Base-by-base conservation (phyloP, 306 rosid genomes). In the Sphenostylis stenocarpa region DNA sequence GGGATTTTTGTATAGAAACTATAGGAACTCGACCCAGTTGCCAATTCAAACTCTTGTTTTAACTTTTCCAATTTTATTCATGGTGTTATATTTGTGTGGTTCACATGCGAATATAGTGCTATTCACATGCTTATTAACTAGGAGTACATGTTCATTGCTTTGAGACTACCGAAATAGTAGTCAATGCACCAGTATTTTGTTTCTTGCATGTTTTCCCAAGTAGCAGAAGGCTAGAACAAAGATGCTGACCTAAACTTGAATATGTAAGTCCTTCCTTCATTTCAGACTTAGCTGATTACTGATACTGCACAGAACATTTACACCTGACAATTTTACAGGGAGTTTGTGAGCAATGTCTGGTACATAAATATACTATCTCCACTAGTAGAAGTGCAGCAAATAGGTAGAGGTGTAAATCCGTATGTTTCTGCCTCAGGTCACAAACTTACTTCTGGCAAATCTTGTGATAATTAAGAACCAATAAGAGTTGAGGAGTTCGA, bases 271-370 rank as follows among this genome's bases (percentile, higher is more conserved):
- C 23, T 24, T 39, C 14, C 0, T 26, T 33, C n/a, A n/a, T n/a
- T 29, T 16, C 7, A 1, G 16, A 69, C 61, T 48, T 34, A 0
- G 11, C 43, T 44, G 51, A 20, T 78, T 53, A 66, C 17, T 71
- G 51, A 58, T 70, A 24, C 29, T 73, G 62, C 58, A 38, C 56
- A 10, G 33, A 9, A 71, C 61, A 61, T 31, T 77, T 21, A 56
- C 51, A 7, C 34, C 17, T 68, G 14, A 4, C 55, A 43, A 60
- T 55, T 78, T 67, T 82, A 49, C 85, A 90, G 95, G 89, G 90
- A 87, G 80, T 90, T 90, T 84, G 92, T 88, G 75, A 90, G 86
- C 90, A 86, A 73, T 79, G 90, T 88, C 55, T 86, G 84, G 86
- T 65, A 83, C 81, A 87, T 88, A 77, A 87, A 84, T 82, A 90